Percentiles rank a stretch among this genome's conserved stretches.
Evolutionary conservation across 2,329 filamentous ascomycete genomes (phyloP).

Genomic region (Boeremia exigua): DNA sequence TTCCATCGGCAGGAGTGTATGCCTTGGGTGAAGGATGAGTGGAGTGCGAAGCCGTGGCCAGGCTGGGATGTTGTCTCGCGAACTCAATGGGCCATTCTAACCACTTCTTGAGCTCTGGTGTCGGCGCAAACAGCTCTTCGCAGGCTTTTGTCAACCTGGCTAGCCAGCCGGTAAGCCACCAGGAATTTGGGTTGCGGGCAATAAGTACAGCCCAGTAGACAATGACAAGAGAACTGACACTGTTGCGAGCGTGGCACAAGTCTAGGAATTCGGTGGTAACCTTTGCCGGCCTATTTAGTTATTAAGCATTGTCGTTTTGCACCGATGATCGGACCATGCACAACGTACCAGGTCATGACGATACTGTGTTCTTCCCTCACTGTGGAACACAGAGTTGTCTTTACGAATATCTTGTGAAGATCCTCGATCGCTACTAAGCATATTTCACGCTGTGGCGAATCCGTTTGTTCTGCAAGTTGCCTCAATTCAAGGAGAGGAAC

Average conservation of each 20-base stretch:
- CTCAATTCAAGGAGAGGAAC: conserved; percentile 5
- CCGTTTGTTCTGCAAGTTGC: conserved; percentile 9
- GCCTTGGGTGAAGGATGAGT: conserved; percentile 1
- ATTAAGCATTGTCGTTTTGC: not conserved
- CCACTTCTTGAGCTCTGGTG: conserved; percentile 35
- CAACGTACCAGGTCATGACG: conserved; percentile 14
- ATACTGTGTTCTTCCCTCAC: conserved; percentile 3
- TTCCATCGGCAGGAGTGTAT: not conserved
- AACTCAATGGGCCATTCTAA: conserved; percentile 36
- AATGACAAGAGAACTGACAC: conserved; percentile 34
- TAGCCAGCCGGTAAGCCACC: conserved; percentile 39
- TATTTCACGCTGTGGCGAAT: conserved; percentile 24
- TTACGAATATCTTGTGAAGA: conserved; percentile 25
- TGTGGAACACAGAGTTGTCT: conserved; percentile 3
- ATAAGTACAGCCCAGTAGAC: conserved; percentile 36
- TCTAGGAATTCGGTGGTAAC: conserved; percentile 8
- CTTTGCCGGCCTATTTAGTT: not conserved
- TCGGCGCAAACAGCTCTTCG: conserved; percentile 28
- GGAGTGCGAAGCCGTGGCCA: not conserved
- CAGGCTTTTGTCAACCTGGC: conserved; percentile 30
- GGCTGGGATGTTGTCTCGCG: conserved; percentile 8
- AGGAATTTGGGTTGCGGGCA: conserved; percentile 21
- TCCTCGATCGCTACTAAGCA: conserved; percentile 33
- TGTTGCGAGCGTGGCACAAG: conserved; percentile 25
- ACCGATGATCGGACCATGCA: too few relatives aligned